phyloP scores from a whole-genome alignment of 129 eudicot species.

The Lonicera japonica region DNA sequence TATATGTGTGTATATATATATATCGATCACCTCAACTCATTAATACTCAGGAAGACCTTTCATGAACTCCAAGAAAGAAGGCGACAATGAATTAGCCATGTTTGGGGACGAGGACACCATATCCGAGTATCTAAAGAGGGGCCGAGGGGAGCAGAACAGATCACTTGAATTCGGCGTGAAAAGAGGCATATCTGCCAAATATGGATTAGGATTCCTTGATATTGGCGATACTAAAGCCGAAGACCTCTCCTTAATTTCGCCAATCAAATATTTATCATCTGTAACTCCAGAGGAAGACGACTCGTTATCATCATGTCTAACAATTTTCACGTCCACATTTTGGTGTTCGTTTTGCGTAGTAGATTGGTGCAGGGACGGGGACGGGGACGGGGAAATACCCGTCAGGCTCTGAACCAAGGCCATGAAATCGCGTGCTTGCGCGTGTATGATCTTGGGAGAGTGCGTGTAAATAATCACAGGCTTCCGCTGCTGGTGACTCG shows the following conservation, averaged over 20 bases:
- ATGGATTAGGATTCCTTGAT: slow-evolving; percentile 18
- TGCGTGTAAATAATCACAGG: slow-evolving; percentile 67
- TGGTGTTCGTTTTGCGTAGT: slow-evolving; percentile 1
- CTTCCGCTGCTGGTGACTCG: slow-evolving; percentile 12
- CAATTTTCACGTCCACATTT: background rate
- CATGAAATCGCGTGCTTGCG: slow-evolving; percentile 65
- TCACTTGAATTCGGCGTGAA: slow-evolving; percentile 45
- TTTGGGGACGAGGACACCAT: slow-evolving; percentile 29
- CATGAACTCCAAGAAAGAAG: slow-evolving; percentile 27
- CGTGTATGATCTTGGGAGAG: slow-evolving; percentile 63
- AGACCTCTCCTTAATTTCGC: slow-evolving; percentile 8
- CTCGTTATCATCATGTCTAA: background rate
- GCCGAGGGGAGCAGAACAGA: slow-evolving; percentile 31
- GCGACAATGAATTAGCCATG: slow-evolving; percentile 22
- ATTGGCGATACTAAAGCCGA: slow-evolving; percentile 10
- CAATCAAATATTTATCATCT: slow-evolving; percentile 11
- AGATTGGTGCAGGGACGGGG: slow-evolving; percentile 10
- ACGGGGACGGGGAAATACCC: slow-evolving; percentile 26
- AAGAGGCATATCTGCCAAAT: slow-evolving; percentile 39
- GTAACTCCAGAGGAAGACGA: slow-evolving; percentile 18
- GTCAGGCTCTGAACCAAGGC: slow-evolving; percentile 81
- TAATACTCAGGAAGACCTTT: slow-evolving; percentile 37
- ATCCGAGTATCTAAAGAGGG: slow-evolving; percentile 21
- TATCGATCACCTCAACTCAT: background rate
- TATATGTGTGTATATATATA: too few relatives aligned